These are phyloP conservation scores for Nicotiana undulata DNA, from an alignment of 257 asterid genomes.

Conservation along the genomic window DNA sequence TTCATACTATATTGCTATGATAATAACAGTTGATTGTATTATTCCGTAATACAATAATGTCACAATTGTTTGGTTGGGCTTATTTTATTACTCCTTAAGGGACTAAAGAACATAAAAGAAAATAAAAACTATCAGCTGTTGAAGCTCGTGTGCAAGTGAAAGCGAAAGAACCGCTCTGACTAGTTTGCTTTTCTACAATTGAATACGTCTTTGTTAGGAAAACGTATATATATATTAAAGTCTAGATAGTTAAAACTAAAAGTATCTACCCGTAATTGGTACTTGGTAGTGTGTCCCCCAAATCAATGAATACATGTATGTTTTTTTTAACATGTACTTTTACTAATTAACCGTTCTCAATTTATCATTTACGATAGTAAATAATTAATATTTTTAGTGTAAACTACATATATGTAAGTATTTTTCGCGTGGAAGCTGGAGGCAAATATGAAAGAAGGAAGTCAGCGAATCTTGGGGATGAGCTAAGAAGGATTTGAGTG, in stretches of 20 bases:
- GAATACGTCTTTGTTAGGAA: background rate
- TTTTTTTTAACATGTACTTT: background rate
- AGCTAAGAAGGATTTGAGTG: slow-evolving; percentile 26
- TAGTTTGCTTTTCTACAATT: background rate
- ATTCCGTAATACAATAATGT: slow-evolving; percentile 1
- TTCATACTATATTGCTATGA: slow-evolving; percentile 5
- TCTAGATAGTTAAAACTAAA: too few relatives aligned
- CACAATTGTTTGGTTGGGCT: slow-evolving; percentile 18
- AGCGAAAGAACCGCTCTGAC: background rate
- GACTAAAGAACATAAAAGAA: background rate
- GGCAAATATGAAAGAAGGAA: background rate
- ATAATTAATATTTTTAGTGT: background rate
- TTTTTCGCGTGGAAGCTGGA: background rate
- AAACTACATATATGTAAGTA: background rate
- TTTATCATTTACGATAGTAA: background rate
- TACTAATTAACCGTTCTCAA: background rate
- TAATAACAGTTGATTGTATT: background rate
- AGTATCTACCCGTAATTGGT: too few relatives aligned
- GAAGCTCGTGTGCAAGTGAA: slow-evolving; percentile 26
- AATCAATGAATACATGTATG: too few relatives aligned
- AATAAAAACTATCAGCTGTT: background rate
- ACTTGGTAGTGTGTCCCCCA: too few relatives aligned
- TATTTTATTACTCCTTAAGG: slow-evolving; percentile 3
- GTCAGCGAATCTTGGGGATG: slow-evolving; percentile 23
- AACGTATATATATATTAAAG: background rate